Conservation (phyloP, 2,329 filamentous ascomycete genomes). For the Neocatenulostroma microsporum region DNA sequence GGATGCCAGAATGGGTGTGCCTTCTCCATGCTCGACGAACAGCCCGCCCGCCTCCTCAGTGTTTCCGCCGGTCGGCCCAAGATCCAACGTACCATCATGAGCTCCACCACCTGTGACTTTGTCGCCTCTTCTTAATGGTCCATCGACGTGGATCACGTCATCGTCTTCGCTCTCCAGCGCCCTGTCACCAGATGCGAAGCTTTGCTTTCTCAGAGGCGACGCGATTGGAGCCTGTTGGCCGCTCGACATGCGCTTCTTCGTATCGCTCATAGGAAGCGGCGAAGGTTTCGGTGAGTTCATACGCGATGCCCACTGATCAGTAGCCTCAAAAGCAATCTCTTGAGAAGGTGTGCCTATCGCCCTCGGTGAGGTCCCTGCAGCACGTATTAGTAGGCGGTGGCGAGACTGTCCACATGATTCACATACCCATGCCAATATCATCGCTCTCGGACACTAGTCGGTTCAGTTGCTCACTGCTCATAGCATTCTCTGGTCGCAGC, state of each 20-base stretch:
- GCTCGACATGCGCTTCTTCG: constrained; percentile 24
- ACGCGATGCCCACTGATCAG: constrained; percentile 73
- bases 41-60: constrained; percentile 42
- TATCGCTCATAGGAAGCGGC: constrained; percentile 31
- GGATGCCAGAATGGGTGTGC: constrained; percentile 75
- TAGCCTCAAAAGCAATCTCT: constrained; percentile 80
- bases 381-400: constrained; percentile 16
- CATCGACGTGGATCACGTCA: constrained; percentile 69
- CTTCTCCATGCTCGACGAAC: constrained; percentile 54
- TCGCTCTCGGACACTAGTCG: constrained; percentile 72
- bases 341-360: constrained; percentile 74
- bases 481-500: constrained; percentile 65
- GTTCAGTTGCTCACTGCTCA: constrained; percentile 85
- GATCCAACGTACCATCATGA: constrained; percentile 46
- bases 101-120: constrained; percentile 44
- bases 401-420: neutral
- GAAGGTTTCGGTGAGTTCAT: constrained; percentile 57
- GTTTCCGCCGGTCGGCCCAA: constrained; percentile 40
- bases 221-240: constrained; percentile 31
- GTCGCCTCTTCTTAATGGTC: constrained; percentile 44
- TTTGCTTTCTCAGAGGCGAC: constrained; percentile 39
- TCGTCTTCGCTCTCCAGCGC: constrained; percentile 47
- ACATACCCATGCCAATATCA: constrained; percentile 45
- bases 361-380: constrained; percentile 54
- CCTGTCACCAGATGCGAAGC: constrained; percentile 35